Evolutionary conservation across 768 basidiomycete species (phyloP).

Genomic region (Mycena haematopus): DNA sequence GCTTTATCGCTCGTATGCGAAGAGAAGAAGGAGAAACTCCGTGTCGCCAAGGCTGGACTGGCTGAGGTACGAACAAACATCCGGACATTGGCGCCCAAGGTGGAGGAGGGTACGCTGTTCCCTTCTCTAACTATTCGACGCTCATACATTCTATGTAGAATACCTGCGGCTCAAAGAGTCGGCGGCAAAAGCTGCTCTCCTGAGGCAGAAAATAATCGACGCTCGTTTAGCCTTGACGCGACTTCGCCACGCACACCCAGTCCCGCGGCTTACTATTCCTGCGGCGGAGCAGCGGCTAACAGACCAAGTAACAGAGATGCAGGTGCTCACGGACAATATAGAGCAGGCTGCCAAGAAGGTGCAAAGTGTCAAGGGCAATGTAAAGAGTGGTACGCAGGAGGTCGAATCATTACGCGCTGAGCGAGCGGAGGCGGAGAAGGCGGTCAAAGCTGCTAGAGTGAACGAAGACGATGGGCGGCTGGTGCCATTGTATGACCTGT

Average conservation of each 20-base stretch:
- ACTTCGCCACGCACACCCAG: slow-evolving; percentile 80
- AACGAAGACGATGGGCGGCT: slow-evolving; percentile 71
- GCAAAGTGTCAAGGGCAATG: slow-evolving; percentile 60
- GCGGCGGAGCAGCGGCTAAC: slow-evolving; percentile 77
- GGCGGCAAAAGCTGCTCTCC: slow-evolving; percentile 58
- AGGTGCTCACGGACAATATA: slow-evolving; percentile 71
- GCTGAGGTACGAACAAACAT: slow-evolving; percentile 69
- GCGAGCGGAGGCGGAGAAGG: slow-evolving; percentile 73
- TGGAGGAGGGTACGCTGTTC: slow-evolving; percentile 64
- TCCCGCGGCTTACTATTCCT: slow-evolving; percentile 78
- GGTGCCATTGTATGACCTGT: slow-evolving; percentile 76
- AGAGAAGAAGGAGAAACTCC: slow-evolving; percentile 73
- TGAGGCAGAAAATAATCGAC: slow-evolving; percentile 83
- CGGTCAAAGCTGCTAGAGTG: slow-evolving; percentile 60
- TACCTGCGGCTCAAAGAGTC: slow-evolving; percentile 61
- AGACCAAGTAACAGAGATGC: slow-evolving; percentile 81
- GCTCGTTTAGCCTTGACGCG: slow-evolving; percentile 81
- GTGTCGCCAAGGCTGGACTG: slow-evolving; percentile 66
- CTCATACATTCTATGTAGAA: slow-evolving; percentile 45
- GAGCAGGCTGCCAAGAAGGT: slow-evolving; percentile 58
- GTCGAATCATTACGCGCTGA: slow-evolving; percentile 66
- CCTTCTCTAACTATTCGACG: not conserved
- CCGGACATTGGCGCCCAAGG: slow-evolving; percentile 64
- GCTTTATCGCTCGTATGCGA: slow-evolving; percentile 64
- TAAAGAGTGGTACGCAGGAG: slow-evolving; percentile 62